These are phyloP conservation scores for Teunomyces barrocoloradensis DNA, from an alignment of 805 yeast genomes.

Conservation along the genomic window DNA sequence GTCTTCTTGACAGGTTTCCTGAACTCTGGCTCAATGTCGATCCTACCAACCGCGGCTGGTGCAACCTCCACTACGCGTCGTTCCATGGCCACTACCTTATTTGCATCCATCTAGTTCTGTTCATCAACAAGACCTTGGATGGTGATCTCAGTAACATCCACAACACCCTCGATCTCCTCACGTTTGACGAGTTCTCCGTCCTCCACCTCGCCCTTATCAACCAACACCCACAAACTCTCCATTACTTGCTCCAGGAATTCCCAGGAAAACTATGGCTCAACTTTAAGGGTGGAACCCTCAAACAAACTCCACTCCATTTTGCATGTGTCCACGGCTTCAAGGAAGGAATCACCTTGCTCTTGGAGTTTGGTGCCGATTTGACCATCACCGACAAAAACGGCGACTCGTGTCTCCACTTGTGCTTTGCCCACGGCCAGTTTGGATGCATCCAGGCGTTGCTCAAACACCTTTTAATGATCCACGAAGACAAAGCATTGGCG, in stretches of 20 bases:
- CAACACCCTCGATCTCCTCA: conserved; percentile 33
- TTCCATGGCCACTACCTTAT: conserved; percentile 67
- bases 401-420: conserved; percentile 37
- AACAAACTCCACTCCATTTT: conserved; percentile 63
- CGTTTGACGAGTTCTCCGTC: conserved; percentile 59
- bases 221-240: conserved; percentile 67
- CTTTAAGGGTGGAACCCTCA: conserved; percentile 47
- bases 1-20: conserved; percentile 67
- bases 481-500: conserved; percentile 12
- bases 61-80: conserved; percentile 78
- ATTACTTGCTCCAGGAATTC: conserved; percentile 55
- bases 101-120: conserved; percentile 55
- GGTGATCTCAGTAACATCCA: conserved; percentile 16
- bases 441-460: conserved; percentile 41
- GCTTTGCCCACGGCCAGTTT: conserved; percentile 61
- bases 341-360: conserved; percentile 60
- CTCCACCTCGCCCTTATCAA: conserved; percentile 66
- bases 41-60: conserved; percentile 70
- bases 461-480: conserved; percentile 8
- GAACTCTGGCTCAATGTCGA: conserved; percentile 67
- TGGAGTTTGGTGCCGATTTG: conserved; percentile 67
- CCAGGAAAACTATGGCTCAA: conserved; percentile 48
- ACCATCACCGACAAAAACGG: conserved; percentile 27
- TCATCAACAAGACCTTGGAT: conserved; percentile 29
- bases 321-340: conserved; percentile 60